A percentile compares a stretch with the other conserved stretches of the same genome.
phyloP scores from a whole-genome alignment of 2,329 filamentous ascomycete species.

The Thyridium curvatum region DNA sequence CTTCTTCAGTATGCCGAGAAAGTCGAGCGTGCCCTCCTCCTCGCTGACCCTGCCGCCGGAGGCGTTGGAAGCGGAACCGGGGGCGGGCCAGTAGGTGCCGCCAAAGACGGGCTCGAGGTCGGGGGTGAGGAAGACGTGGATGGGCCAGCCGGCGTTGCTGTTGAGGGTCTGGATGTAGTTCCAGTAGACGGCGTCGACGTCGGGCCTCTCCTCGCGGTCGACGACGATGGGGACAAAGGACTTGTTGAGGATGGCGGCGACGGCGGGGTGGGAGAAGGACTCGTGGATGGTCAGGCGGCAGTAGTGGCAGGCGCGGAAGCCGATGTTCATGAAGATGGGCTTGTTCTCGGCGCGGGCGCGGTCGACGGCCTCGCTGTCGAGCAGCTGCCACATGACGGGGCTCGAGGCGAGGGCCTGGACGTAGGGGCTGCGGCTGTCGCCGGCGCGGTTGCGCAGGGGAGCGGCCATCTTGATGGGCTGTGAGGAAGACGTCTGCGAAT shows the following conservation, averaged over 20 bases:
- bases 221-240: constrained; percentile 88
- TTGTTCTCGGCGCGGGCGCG: constrained; percentile 78
- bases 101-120: constrained; percentile 92
- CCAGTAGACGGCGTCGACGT: constrained; percentile 96
- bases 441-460: constrained; percentile 28
- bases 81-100: constrained; percentile 91
- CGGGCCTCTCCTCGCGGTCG: constrained; percentile 88
- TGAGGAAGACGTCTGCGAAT: no score
- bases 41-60: constrained; percentile 31
- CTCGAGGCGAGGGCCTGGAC: constrained; percentile 72
- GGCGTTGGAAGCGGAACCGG: constrained; percentile 49
- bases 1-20: constrained; percentile 77
- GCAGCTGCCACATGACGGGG: constrained; percentile 85
- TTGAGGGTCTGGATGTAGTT: constrained; percentile 95
- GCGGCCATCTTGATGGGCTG: not conserved
- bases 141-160: constrained; percentile 84
- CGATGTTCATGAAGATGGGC: constrained; percentile 88
- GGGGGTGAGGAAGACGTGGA: constrained; percentile 95
- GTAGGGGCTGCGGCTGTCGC: constrained; percentile 41
- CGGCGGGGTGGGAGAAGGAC: constrained; percentile 77
- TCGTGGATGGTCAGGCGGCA: constrained; percentile 90
- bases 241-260: constrained; percentile 77
- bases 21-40: constrained; percentile 60
- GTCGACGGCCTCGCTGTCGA: constrained; percentile 69
- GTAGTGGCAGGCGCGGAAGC: constrained; percentile 92